These are phyloP conservation scores for Pachysandra terminalis DNA, from an alignment of 164 flowering plant genomes.

Conservation along the genomic window DNA sequence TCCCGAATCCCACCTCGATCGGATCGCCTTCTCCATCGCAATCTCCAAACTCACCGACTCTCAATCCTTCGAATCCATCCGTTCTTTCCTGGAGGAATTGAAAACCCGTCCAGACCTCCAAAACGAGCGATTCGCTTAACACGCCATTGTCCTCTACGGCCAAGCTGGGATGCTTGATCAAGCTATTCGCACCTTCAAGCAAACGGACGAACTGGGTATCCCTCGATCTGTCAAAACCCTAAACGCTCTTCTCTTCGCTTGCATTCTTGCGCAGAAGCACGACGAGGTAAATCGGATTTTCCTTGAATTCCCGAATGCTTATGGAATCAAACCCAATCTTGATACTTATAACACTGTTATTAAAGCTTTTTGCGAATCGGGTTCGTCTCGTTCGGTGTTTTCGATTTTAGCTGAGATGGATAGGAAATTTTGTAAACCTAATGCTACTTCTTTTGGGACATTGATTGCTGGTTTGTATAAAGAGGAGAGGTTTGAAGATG, in stretches of 20 bases:
- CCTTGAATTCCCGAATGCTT: slow-evolving; percentile 46
- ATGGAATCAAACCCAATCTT: slow-evolving; percentile 42
- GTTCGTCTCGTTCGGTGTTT: slow-evolving; percentile 45
- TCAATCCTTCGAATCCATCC: slow-evolving; percentile 37
- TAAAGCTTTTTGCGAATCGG: slow-evolving; percentile 58
- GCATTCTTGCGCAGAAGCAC: slow-evolving; percentile 42
- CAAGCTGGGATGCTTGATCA: slow-evolving; percentile 63
- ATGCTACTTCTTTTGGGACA: slow-evolving; percentile 41
- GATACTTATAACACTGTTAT: slow-evolving; percentile 62
- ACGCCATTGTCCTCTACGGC: slow-evolving; percentile 63
- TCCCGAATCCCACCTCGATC: slow-evolving; percentile 63
- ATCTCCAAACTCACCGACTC: slow-evolving; percentile 47
- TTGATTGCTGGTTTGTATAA: slow-evolving; percentile 63
- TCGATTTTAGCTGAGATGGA: slow-evolving; percentile 72
- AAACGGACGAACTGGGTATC: slow-evolving; percentile 39
- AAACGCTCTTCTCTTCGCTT: slow-evolving; percentile 57
- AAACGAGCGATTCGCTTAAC: slow-evolving; percentile 46
- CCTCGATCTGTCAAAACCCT: slow-evolving; percentile 37
- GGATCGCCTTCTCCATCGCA: slow-evolving; percentile 63
- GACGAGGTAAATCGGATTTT: slow-evolving; percentile 47
- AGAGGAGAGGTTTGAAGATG: slow-evolving; percentile 66
- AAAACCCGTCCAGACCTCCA: slow-evolving; percentile 52
- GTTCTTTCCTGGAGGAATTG: slow-evolving; percentile 42
- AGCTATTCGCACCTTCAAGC: slow-evolving; percentile 46
- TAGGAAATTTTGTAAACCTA: slow-evolving; percentile 48